These are phyloP conservation scores for Fusarium liriodendri DNA, from an alignment of 2,329 filamentous ascomycete genomes.

Conservation along the genomic window DNA sequence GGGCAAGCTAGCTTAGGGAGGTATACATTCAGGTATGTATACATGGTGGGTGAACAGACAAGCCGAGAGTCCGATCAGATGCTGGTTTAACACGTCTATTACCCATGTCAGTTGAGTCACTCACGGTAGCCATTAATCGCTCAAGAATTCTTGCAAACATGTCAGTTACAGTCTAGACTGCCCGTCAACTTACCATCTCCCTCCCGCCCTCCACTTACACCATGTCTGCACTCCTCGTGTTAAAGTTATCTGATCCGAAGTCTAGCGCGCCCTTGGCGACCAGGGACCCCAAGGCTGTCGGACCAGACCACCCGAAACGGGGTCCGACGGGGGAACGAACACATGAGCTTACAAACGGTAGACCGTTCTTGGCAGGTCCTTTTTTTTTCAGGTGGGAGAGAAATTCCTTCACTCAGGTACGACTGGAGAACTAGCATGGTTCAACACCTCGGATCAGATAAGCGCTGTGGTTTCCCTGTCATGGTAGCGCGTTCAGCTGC, in stretches of 20 bases:
- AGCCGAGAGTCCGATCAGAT: neutral
- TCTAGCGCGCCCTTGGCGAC: slow-evolving; percentile 6
- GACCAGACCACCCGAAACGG: neutral
- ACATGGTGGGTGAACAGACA: neutral
- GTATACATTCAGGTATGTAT: neutral
- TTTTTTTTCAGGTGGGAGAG: neutral
- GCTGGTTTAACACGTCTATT: too few relatives aligned
- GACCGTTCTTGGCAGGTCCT: neutral
- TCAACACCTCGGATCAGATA: neutral
- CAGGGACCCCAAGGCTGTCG: neutral
- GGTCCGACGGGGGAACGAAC: neutral
- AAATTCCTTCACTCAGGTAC: neutral
- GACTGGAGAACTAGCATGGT: neutral
- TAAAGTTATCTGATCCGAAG: slow-evolving; percentile 26
- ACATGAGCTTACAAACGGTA: neutral
- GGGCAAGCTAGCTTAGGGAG: neutral
- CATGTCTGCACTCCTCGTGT: neutral
- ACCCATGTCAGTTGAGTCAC: too few relatives aligned
- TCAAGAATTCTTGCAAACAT: neutral
- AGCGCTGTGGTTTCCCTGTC: neutral
- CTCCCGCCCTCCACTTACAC: neutral
- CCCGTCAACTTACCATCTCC: neutral
- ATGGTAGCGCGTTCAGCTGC: neutral
- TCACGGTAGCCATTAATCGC: neutral
- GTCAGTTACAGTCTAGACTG: neutral